Evolutionary conservation across 73 alveolate species (phyloP).

Genomic region (Stentor roeselii): DNA sequence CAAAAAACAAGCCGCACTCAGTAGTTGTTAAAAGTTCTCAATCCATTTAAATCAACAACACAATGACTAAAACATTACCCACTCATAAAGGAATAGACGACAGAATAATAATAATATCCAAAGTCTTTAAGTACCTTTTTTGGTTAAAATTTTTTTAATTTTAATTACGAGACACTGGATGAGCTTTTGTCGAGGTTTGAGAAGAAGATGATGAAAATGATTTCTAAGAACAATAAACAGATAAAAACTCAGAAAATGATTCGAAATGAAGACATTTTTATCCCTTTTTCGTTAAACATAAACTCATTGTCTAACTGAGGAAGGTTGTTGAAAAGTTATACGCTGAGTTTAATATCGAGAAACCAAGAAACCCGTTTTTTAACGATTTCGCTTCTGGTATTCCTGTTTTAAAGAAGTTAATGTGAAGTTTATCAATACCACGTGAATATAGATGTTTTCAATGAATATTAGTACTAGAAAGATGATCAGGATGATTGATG

Average conservation of each 20-base stretch:
- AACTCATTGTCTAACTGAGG: neutral
- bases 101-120: neutral
- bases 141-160: too few species aligned
- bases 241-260: neutral
- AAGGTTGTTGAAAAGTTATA: neutral
- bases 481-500: too few species aligned
- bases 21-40: neutral
- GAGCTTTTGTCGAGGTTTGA: neutral
- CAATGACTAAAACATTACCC: neutral
- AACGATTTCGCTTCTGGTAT: too few species aligned
- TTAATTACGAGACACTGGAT: neutral
- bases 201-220: neutral
- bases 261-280: neutral
- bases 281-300: neutral
- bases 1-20: neutral
- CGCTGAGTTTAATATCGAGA: neutral
- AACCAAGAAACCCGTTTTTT: too few species aligned
- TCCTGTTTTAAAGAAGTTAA: too few species aligned
- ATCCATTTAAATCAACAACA: constrained; percentile 2
- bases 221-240: neutral
- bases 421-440: too few species aligned
- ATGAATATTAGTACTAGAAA: too few species aligned
- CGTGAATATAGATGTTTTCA: too few species aligned
- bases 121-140: neutral
- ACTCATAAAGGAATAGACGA: neutral